Conservation (phyloP, 371 early-diverging fungal genomes). For the Smittium mucronatum region DNA sequence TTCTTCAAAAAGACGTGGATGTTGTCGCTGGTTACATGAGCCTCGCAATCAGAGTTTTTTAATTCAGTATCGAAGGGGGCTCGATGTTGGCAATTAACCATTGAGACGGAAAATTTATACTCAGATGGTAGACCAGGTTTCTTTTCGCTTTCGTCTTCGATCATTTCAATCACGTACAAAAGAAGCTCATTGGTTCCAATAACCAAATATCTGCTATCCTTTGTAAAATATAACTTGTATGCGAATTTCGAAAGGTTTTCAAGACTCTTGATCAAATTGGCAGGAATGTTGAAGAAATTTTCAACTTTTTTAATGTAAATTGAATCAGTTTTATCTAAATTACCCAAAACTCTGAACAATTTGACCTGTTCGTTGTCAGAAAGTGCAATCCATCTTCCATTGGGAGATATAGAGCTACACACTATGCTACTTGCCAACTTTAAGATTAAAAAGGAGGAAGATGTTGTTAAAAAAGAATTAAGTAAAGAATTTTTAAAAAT, state of each 20-base stretch:
- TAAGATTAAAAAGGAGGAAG: too few species aligned
- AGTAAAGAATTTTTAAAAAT: too few species aligned
- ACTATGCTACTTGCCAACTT: conserved; percentile 28
- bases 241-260: conserved; percentile 15
- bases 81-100: conserved; percentile 5
- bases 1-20: background rate
- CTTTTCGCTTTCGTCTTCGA: background rate
- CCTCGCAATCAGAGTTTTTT: background rate
- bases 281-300: background rate
- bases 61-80: conserved; percentile 3
- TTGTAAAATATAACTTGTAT: conserved; percentile 5
- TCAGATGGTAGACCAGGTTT: background rate
- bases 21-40: background rate
- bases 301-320: background rate
- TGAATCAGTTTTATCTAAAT: background rate
- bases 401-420: conserved; percentile 61
- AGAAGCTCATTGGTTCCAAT: conserved; percentile 1
- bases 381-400: conserved; percentile 73
- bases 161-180: background rate
- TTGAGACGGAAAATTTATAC: background rate
- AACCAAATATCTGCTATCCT: conserved; percentile 5
- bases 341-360: conserved; percentile 46
- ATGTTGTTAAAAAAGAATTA: too few species aligned
- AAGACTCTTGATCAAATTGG: background rate
- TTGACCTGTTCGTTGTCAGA: conserved; percentile 60